Evolutionary conservation across 2,329 filamentous ascomycete genomes (phyloP), one percentile per base, ranked within the genome.

Genomic region (Byssochlamys sp.): DNA sequence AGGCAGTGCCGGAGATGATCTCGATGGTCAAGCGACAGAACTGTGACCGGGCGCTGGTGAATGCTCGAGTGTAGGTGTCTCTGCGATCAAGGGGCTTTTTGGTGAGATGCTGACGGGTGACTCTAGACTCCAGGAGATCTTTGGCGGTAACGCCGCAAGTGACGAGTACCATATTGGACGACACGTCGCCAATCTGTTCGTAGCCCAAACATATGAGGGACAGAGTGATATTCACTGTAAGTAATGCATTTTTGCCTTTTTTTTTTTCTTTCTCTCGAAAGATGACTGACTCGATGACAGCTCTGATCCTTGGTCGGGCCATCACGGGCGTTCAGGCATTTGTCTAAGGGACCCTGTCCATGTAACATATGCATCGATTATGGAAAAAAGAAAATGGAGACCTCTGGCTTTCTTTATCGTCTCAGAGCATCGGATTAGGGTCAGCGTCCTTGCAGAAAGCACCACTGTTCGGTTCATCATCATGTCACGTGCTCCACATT

Each of bases 121-220:
- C 39, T 45, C 1, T 58, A 85, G 82, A 60, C 78, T 99, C 60
- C 94, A 99, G 75, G 94, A 99, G 77, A 84, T 99, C 25, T 96
- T 99, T 76, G 94, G 94, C 58, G 94, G 94, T 29, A 99, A 99
- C 70, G 94, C 94, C n/a, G 90, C 94, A 54, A 96, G 91, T 69
- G 94, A 99, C 67, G 94, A 99, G 77, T 99, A 97, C 69, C 85
- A 86, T 61, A 96, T 99, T 68, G 94, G 90, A 14, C 84, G 94
- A 62, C 94, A 97, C 77, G 94, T 96, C 59, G 87, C 92, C 57
- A 99, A 99, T 73, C 74, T 99, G 62, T 99, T 95, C 73, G 94
- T 99, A 55, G 95, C 92, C 56, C 92, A 97, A 77, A 97, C 92
- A 1, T 99, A 99, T 66, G 94, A 99, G 77, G 94, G 94, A 25